Base-by-base conservation (phyloP, 2,329 filamentous ascomycete species). In the Cladosporium sp. region DNA sequence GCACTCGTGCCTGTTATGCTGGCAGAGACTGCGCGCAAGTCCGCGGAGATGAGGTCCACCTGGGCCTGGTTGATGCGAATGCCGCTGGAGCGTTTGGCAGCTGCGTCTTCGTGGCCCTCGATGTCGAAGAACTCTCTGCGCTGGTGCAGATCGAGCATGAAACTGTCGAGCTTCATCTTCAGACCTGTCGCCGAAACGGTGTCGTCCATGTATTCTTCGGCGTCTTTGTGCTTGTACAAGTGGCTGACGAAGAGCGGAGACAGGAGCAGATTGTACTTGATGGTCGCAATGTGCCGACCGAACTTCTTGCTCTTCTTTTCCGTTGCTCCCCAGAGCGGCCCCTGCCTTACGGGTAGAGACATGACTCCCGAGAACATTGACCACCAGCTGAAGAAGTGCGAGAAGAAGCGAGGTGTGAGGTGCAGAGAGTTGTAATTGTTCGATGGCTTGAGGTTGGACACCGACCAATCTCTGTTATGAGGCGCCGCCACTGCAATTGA, bases 271-370 rank as follows among this genome's bases (percentile, higher is more conserved):
- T 92, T 96, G 73, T 97, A 97, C 75, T 98, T 98, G 76, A 98
- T 91, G 8, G 95, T 98, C n/a, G 90, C 92, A 56, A 98, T 75
- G 70, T 98, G 95, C 46, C 93, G 83, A 11, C 92, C 92, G 68
- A 98, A 98, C 68, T 98, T 98, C 74, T 98, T 98, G 76, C 89
- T 96, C 43, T 89, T 93, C 75, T 95, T 96, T 61, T 96, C 93
- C 19, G 90, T 81, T 0, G 89, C 90, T 5, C 91, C 92, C 84
- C 91, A 98, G 3, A 98, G 78, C 43, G 81, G 80, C 13, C 93
- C 93, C 73, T 98, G 95, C 1, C 93, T 88, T 53, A 98, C 86
- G 9, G 93, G 95, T 28, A 98, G 77, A 9, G 92, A 95, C 84
- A 97, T 90, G 8, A 92, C 87, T 1, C 92, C 91, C 8, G 90